Base-by-base conservation (phyloP, 352 stramenopile genomes). In the Globisporangium parvum region DNA sequence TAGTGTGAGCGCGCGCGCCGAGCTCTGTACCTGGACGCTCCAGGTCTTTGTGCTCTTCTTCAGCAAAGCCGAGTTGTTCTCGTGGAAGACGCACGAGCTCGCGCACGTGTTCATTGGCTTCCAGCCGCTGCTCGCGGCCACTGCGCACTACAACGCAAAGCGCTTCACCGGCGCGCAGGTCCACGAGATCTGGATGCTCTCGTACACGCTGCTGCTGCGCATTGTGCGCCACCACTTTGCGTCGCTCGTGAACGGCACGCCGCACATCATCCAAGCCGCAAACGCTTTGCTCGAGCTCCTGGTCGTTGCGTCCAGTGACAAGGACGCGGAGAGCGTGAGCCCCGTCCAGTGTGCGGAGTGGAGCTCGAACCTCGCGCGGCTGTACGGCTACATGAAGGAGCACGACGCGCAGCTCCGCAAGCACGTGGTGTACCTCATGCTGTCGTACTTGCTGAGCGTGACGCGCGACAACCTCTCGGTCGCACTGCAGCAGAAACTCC, bases 371-470 rank as follows among this genome's bases (percentile, higher is more conserved):
- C 67, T 95, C 20, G 81, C 82, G 24, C 85, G 85, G 50, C 66
- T 95, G 23, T 93, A 91, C 54, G 85, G 85, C 6, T 95, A 95
- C 67, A 84, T 95, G 69, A 91, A 91, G 60, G 75, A 83, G 41
- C 85, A 93, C 57, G 76, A 88, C 47, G 63, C 75, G 6, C 73
- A 84, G 39, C 66, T 95, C 15, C 82, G 85, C 57, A 95, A 95
- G 53, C 79, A 95, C 60, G 83, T 95, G 9, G 79, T 93, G 46
- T 95, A 92, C 57, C 60, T 93, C 21, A 62, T 95, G 45, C 71
- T 90, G 60, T 57, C 80, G 21, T 92, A 87, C 49, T 62, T 95
- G 18, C 47, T 73, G 20, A 65, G 71, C 44, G 78, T 87, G 14
- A 86, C 75, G 9, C 73, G 81, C 8, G 79, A 87, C 23, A 71